These are phyloP conservation scores for Alnus rubra DNA, from an alignment of 306 rosid genomes.

Conservation along the genomic window DNA sequence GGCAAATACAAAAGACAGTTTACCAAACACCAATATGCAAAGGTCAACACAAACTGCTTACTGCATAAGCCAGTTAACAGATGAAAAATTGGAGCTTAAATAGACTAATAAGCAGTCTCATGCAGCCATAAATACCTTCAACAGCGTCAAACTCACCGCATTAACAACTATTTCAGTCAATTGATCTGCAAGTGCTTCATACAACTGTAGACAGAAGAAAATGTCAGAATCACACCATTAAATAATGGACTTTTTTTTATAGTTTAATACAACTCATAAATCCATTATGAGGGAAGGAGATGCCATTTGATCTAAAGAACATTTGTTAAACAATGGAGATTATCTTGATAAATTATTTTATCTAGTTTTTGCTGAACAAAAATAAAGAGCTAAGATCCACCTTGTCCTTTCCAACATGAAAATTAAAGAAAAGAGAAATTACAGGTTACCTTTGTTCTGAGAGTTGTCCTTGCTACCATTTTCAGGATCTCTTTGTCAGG, in stretches of 20 bases:
- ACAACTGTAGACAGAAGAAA: constrained; percentile 55
- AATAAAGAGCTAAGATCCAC: neutral
- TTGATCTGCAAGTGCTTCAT: constrained; percentile 88
- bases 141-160: constrained; percentile 60
- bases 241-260: neutral
- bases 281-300: neutral
- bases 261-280: neutral
- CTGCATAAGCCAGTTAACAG: neutral
- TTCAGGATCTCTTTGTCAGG: constrained; percentile 90
- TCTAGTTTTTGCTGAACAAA: no score
- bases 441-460: constrained; percentile 78
- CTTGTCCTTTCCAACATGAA: neutral
- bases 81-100: neutral
- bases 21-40: constrained; percentile 18
- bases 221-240: constrained; percentile 8
- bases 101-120: constrained; percentile 2
- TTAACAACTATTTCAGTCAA: constrained; percentile 80
- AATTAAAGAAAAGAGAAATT: constrained; percentile 6
- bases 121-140: constrained; percentile 9
- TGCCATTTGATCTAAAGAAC: neutral
- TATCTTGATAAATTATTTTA: neutral
- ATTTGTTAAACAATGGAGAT: neutral
- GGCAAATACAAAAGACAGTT: constrained; percentile 27
- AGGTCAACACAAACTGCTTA: constrained; percentile 1
- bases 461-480: constrained; percentile 92